Evolutionary conservation across 495 filamentous ascomycete genomes (phyloP).

Genomic region (Tricharina praecox): DNA sequence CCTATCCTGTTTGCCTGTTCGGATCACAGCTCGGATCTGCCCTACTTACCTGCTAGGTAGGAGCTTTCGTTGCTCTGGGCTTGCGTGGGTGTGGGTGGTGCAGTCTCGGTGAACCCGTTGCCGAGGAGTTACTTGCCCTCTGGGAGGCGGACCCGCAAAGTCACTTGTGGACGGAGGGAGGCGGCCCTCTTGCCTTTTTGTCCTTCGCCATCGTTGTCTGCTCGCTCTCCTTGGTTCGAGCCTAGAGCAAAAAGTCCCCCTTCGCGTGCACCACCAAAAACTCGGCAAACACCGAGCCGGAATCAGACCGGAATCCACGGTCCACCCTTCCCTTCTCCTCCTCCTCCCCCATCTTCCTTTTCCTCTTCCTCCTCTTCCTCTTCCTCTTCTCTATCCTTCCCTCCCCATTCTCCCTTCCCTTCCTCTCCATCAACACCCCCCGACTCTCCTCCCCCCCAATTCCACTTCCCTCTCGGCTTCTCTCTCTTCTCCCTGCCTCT

Average conservation of each 20-base stretch:
- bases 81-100: too few relatives aligned
- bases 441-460: neutral
- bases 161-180: neutral
- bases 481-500: neutral
- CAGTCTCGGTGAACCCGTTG: conserved; percentile 1
- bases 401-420: neutral
- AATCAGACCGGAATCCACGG: neutral
- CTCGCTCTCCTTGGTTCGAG: too few relatives aligned
- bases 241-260: too few relatives aligned
- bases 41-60: neutral
- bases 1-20: neutral
- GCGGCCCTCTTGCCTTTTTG: neutral
- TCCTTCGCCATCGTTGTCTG: neutral
- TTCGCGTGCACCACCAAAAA: neutral
- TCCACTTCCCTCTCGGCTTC: neutral
- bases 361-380: neutral
- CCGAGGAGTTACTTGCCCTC: neutral
- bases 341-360: neutral
- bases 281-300: conserved; percentile 1
- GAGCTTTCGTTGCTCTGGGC: neutral
- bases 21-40: neutral
- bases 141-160: neutral
- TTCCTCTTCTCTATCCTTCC: neutral
- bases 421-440: neutral
- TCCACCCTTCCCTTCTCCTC: neutral